Evolutionary conservation across 805 yeast genomes (phyloP), one percentile per base, ranked within the genome.

Genomic region (Barnettozyma populi): DNA sequence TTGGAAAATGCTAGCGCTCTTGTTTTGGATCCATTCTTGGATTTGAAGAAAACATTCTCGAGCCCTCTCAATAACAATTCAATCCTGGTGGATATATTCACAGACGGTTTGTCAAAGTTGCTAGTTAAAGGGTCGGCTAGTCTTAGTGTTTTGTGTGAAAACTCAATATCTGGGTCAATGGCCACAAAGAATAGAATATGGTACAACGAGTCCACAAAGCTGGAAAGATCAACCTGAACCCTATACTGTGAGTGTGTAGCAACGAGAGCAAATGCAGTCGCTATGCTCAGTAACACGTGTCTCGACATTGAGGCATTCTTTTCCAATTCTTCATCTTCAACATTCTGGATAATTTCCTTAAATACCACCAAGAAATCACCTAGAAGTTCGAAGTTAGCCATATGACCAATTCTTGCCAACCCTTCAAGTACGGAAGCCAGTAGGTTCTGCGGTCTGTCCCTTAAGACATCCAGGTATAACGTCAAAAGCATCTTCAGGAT

Each of bases 351-450:
- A 21, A 90, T 77, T 65, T 94, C 98, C 55, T 90, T 75, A 64
- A 94, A 74, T 7, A 90, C 96, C 62, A 85, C 95, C 44, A 94
- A 72, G 66, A 94, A 82, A 63, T 94, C 99, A 23, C 98, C 98
- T 56, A 94, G 75, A 40, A 94, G 72, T 55, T 94, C 98, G 48
- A 92, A 80, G 62, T 94, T 94, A 21, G 95, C 90, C 82, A 90
- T 82, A 59, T 85, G 94, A 2, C 98, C 96, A 62, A 84, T 90
- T 60, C 80, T 80, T 1, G 97, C 86, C 48, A 94, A 69, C 3
- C 98, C 98, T 68, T 94, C 98, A 46, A 94, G 71, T 0, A 92
- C 95, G 0, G 92, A 75, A 7, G 95, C 96, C 73, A 89, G 81
- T 45, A 94, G 70, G 18, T 78, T 75, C 35, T 80, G 76, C 18